Evolutionary conservation across 1,284 basidiomycete species (phyloP), one percentile per base, ranked within the genome.

Genomic region (Bjerkandera adusta): DNA sequence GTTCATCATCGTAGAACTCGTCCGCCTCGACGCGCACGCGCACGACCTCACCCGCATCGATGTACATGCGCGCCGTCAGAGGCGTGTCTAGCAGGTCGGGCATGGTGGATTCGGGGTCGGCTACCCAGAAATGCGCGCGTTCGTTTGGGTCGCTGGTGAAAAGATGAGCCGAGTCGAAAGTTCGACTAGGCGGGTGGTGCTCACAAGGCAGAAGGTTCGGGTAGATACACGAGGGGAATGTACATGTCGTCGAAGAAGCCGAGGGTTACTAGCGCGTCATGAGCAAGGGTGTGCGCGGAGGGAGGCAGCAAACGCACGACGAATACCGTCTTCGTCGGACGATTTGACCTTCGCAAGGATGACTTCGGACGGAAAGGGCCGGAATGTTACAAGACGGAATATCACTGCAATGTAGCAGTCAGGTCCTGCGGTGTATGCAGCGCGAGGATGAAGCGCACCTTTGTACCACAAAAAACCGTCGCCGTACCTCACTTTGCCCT

Each of bases 181-280:
- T 39, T 15, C 27, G 15, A 7, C 21, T 21, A 18, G 27, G 26
- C 11, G n/a, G 30, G 24, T 29, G 35, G 42, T 21, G 69, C 85
- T 49, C 60, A 90, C 87, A 92, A 94, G 3, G 87, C 80, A 25
- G 79, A 82, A 2, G 89, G 88, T 56, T 83, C 77, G 3, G 90
- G 91, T 32, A 81, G 83, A 70, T 76, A 95, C 46, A 69, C 77
- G 26, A 68, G 69, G 35, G 74, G 88, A 38, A 98, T 79, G 62
- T 92, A 90, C 30, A 98, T 86, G 60, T 97, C 94, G 63, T 96
- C 91, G 61, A 98, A 99, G 71, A 99, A 98, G 12, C 86, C 89
- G 29, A 97, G 68, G 6, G 89, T 84, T 26, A 97, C 92, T 96
- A 57, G 13, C 38, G 3, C 41, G 32, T 42, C n/a, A 20, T 41